A percentile compares a stretch with the other conserved stretches of the same genome.
These are phyloP conservation scores for Leccinum subtestaceum DNA, from an alignment of 768 basidiomycete genomes.

Conservation along the genomic window DNA sequence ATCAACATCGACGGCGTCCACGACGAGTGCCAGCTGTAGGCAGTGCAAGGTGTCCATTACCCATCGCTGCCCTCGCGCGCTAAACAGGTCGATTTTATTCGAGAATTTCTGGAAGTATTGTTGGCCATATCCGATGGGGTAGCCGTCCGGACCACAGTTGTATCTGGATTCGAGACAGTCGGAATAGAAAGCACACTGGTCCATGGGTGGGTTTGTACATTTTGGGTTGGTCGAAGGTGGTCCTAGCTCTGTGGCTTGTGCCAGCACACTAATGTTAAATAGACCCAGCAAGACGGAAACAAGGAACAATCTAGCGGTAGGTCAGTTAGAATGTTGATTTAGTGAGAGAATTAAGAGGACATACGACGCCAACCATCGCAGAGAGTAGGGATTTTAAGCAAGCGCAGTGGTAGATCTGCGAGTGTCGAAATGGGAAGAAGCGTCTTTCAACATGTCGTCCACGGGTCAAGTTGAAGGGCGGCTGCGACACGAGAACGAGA, in stretches of 20 bases:
- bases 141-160: not conserved
- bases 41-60: not conserved
- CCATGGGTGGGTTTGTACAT: conserved; percentile 33
- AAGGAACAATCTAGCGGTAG: not conserved
- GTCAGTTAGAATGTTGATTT: not conserved
- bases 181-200: conserved; percentile 36
- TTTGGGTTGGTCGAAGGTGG: not conserved
- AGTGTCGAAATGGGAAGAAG: not conserved
- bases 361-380: not conserved
- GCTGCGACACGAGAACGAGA: too few relatives aligned
- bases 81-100: not conserved
- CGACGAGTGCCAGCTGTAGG: conserved; percentile 30
- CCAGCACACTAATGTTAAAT: not conserved
- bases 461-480: too few relatives aligned
- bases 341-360: not conserved
- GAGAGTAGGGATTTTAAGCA: not conserved
- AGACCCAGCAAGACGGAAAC: not conserved
- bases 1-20: conserved; percentile 28
- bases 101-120: not conserved
- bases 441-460: not conserved
- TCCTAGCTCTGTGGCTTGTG: not conserved
- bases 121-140: not conserved
- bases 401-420: not conserved
- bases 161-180: not conserved
- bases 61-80: not conserved